These are phyloP conservation scores for Salinomyces thailandicus DNA, from an alignment of 2,329 filamentous ascomycete genomes.

Conservation along the genomic window DNA sequence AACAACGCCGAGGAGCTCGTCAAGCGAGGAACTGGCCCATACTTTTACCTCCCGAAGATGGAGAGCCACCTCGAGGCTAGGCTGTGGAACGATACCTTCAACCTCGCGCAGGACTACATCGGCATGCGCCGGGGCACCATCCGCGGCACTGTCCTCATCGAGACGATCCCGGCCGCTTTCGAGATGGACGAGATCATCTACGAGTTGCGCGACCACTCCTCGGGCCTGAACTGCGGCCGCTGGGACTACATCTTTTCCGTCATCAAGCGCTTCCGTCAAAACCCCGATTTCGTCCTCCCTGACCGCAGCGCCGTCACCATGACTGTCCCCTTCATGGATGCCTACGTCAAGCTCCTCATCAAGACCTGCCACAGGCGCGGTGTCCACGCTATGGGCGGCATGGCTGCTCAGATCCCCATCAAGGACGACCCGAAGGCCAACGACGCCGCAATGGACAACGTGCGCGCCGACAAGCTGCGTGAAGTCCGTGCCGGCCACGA, in stretches of 20 bases:
- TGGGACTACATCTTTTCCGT: slow-evolving; percentile 99
- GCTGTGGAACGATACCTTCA: slow-evolving; percentile 97
- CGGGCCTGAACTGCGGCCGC: slow-evolving; percentile 92
- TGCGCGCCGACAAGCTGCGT: slow-evolving; percentile 89
- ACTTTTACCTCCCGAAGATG: slow-evolving; percentile 96
- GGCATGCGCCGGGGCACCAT: slow-evolving; percentile 85
- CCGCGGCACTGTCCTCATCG: slow-evolving; percentile 88
- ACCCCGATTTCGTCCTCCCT: slow-evolving; percentile 83
- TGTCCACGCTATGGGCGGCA: slow-evolving; percentile 97
- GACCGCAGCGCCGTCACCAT: slow-evolving; percentile 89
- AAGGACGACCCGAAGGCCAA: slow-evolving; percentile 88
- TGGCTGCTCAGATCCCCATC: slow-evolving; percentile 98
- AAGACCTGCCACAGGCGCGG: slow-evolving; percentile 95
- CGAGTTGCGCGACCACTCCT: slow-evolving; percentile 91
- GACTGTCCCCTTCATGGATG: slow-evolving; percentile 97
- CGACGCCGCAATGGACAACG: slow-evolving; percentile 85
- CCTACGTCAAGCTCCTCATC: slow-evolving; percentile 93
- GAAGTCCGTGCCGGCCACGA: slow-evolving; percentile 94
- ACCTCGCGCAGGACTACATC: slow-evolving; percentile 86
- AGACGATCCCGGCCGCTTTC: slow-evolving; percentile 94
- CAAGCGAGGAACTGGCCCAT: slow-evolving; percentile 74
- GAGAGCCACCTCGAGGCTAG: slow-evolving; percentile 94
- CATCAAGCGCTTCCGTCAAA: slow-evolving; percentile 98
- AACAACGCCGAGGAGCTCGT: slow-evolving; percentile 90
- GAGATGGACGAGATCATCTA: slow-evolving; percentile 99